Conservation (phyloP, 371 early-diverging fungal species). For the Mucor plumbeus region DNA sequence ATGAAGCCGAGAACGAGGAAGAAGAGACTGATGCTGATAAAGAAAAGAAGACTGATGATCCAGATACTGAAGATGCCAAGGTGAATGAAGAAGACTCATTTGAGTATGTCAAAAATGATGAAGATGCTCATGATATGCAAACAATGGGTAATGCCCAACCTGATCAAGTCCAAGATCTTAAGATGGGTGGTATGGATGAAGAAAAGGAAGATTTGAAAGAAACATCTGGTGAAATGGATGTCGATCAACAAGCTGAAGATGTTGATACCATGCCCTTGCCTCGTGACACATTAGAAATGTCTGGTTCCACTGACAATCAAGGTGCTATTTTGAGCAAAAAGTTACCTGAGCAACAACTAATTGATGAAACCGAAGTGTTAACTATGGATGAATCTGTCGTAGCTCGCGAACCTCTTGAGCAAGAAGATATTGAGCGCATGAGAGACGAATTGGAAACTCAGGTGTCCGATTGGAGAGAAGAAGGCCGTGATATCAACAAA, state of each 20-base stretch:
- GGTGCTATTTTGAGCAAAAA: slow-evolving; percentile 50
- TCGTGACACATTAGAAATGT: slow-evolving; percentile 41
- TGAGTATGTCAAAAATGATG: slow-evolving; percentile 81
- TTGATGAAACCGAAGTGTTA: slow-evolving; percentile 41
- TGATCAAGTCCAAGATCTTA: slow-evolving; percentile 73
- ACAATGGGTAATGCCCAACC: slow-evolving; percentile 77
- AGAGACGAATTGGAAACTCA: slow-evolving; percentile 65
- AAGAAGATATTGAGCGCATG: slow-evolving; percentile 64
- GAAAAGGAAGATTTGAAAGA: slow-evolving; percentile 56
- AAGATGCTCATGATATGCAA: slow-evolving; percentile 76
- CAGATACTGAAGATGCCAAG: slow-evolving; percentile 55
- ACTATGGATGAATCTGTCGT: slow-evolving; percentile 53
- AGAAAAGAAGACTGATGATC: slow-evolving; percentile 47
- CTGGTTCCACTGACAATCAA: slow-evolving; percentile 34
- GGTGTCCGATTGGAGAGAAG: slow-evolving; percentile 64
- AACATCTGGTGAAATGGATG: slow-evolving; percentile 63
- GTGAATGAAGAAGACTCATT: slow-evolving; percentile 67
- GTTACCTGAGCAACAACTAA: slow-evolving; percentile 27
- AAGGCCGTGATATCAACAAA: slow-evolving; percentile 61
- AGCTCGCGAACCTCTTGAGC: slow-evolving; percentile 64
- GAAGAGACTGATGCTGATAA: slow-evolving; percentile 55
- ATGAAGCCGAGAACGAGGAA: slow-evolving; percentile 54
- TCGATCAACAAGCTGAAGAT: slow-evolving; percentile 51
- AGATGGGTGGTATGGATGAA: slow-evolving; percentile 60
- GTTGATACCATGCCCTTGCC: slow-evolving; percentile 49